Percentiles rank a stretch among this genome's conserved stretches.
These are phyloP conservation scores for Pugionium dolabratum DNA, from an alignment of 345 rosid genomes.

Conservation along the genomic window DNA sequence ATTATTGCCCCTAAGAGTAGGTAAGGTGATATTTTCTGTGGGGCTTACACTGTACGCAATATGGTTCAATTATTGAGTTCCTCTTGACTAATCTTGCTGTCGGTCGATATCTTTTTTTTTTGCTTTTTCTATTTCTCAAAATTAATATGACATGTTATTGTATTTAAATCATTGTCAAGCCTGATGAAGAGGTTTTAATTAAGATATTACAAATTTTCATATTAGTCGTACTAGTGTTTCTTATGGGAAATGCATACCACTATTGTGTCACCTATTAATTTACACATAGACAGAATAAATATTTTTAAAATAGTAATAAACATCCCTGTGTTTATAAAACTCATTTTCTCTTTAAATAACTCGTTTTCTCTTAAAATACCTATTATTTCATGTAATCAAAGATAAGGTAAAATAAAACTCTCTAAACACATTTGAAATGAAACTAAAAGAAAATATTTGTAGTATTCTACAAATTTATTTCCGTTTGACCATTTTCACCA, in stretches of 20 bases:
- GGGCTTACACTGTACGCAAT: slow-evolving; percentile 18
- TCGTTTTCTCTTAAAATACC: too few relatives aligned
- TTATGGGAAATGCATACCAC: neutral
- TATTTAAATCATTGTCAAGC: slow-evolving; percentile 8
- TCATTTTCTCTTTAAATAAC: too few relatives aligned
- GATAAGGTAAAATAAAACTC: too few relatives aligned
- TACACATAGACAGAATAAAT: neutral
- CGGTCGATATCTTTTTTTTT: slow-evolving; percentile 12
- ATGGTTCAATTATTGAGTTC: slow-evolving; percentile 26
- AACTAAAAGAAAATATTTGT: too few relatives aligned
- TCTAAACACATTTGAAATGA: too few relatives aligned
- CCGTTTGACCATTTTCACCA: too few relatives aligned
- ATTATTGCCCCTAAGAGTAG: slow-evolving; percentile 16
- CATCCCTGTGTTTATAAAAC: neutral
- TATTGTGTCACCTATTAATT: slow-evolving; percentile 5
- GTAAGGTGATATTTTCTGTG: slow-evolving; percentile 20
- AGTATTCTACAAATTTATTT: too few relatives aligned
- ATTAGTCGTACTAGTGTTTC: slow-evolving; percentile 1
- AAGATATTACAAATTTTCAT: neutral
- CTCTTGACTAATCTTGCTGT: slow-evolving; percentile 29
- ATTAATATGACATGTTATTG: slow-evolving; percentile 11
- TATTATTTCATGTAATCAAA: too few relatives aligned
- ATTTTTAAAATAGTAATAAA: neutral
- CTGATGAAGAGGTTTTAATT: slow-evolving; percentile 12
- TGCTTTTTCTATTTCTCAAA: neutral